phyloP scores from a whole-genome alignment of 495 filamentous ascomycete species.

The Amorphotheca resinae region DNA sequence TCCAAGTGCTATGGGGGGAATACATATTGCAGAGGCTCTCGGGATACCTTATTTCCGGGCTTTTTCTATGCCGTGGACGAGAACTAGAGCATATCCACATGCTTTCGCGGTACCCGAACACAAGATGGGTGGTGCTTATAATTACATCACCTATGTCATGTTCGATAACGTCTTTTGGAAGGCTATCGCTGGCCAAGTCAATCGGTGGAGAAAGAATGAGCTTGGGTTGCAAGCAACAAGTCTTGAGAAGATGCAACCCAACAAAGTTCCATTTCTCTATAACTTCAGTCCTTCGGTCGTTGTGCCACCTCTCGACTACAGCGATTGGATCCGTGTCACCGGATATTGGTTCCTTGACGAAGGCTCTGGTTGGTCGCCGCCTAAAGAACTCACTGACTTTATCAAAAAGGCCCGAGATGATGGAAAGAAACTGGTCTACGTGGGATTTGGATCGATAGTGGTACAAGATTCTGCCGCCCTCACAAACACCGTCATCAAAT shows the following conservation, averaged over 20 bases:
- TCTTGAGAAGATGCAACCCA: slow-evolving; percentile 83
- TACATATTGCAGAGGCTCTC: slow-evolving; percentile 95
- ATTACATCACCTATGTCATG: slow-evolving; percentile 91
- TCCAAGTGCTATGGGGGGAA: slow-evolving; percentile 94
- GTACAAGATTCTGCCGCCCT: slow-evolving; percentile 83
- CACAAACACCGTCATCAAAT: slow-evolving; percentile 81
- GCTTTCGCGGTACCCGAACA: slow-evolving; percentile 91
- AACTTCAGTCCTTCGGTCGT: slow-evolving; percentile 93
- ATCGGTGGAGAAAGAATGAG: slow-evolving; percentile 77
- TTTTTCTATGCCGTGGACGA: slow-evolving; percentile 98
- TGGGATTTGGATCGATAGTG: slow-evolving; percentile 92
- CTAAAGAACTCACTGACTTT: slow-evolving; percentile 62
- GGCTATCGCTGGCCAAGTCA: slow-evolving; percentile 80
- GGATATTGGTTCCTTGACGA: slow-evolving; percentile 98
- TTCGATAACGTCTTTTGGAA: slow-evolving; percentile 98
- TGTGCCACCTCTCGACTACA: slow-evolving; percentile 84
- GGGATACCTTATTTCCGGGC: slow-evolving; percentile 92
- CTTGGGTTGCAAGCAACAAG: slow-evolving; percentile 69
- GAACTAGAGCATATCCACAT: slow-evolving; percentile 90
- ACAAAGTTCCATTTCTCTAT: slow-evolving; percentile 95
- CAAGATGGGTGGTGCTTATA: slow-evolving; percentile 91
- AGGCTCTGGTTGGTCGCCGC: slow-evolving; percentile 48
- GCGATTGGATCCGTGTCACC: slow-evolving; percentile 93
- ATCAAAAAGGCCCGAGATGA: slow-evolving; percentile 69
- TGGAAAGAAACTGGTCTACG: slow-evolving; percentile 86